phyloP scores from a whole-genome alignment of 768 basidiomycete species.

The Pleurotus pulmonarius region DNA sequence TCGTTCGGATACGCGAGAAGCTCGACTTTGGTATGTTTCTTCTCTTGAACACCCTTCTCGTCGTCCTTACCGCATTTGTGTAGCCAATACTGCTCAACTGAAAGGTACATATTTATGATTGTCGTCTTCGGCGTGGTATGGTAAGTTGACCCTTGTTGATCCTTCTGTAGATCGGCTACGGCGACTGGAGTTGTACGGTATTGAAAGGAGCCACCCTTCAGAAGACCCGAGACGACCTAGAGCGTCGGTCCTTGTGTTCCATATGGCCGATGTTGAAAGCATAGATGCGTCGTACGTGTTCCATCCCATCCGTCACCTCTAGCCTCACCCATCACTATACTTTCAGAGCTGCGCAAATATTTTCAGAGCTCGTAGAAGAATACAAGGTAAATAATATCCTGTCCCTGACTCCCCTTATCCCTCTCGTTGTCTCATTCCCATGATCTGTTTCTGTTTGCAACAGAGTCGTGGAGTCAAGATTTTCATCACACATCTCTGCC shows the following conservation, averaged over 20 bases:
- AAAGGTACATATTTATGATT: constrained; percentile 52
- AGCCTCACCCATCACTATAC: background rate
- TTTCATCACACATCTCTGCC: constrained; percentile 48
- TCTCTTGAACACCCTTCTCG: background rate
- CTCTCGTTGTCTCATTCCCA: background rate
- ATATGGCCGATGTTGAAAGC: constrained; percentile 87
- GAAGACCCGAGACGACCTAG: constrained; percentile 77
- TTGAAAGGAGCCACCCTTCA: constrained; percentile 77
- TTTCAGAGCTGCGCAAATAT: constrained; percentile 75
- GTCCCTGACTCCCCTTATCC: background rate
- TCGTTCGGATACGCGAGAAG: constrained; percentile 86
- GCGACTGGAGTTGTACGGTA: constrained; percentile 86
- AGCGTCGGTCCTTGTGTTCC: constrained; percentile 81
- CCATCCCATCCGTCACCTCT: too few relatives aligned
- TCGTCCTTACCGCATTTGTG: background rate
- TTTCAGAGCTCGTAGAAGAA: constrained; percentile 72
- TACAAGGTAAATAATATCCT: constrained; percentile 52
- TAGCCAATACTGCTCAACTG: constrained; percentile 92
- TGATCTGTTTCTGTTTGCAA: background rate
- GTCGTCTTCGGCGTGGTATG: background rate
- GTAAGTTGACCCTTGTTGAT: background rate
- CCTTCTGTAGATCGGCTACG: constrained; percentile 61
- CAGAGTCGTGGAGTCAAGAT: constrained; percentile 48
- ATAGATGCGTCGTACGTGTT: constrained; percentile 86
- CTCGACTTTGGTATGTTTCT: constrained; percentile 76